Percentiles rank a stretch among this genome's conserved stretches.
These are phyloP conservation scores for Beta lomatogona DNA, from an alignment of 179 eudicot species.

Conservation along the genomic window DNA sequence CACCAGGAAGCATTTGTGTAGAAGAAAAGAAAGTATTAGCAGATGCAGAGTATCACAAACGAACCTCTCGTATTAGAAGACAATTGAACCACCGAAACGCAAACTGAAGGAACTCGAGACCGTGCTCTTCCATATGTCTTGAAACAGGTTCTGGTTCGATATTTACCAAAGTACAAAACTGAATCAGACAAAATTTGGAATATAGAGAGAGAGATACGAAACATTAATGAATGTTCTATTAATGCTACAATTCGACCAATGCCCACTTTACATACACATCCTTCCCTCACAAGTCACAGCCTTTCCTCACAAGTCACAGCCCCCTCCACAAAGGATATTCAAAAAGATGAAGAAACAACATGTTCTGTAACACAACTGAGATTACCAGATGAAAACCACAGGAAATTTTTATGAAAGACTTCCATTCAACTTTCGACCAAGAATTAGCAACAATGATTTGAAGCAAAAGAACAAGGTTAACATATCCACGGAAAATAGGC, in stretches of 20 bases:
- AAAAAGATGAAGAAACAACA: not conserved
- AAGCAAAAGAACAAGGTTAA: not conserved
- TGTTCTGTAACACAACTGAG: not conserved
- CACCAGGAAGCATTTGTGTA: not conserved
- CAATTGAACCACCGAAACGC: slow-evolving; percentile 99
- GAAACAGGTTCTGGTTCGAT: slow-evolving; percentile 73
- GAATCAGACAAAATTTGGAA: not conserved
- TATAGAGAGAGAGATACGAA: not conserved
- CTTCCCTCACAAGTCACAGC: too few species aligned
- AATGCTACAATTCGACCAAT: not conserved
- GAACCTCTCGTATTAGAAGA: slow-evolving; percentile 95
- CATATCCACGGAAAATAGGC: not conserved
- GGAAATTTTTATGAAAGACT: not conserved
- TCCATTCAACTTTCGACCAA: not conserved
- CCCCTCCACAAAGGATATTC: not conserved
- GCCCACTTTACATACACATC: not conserved
- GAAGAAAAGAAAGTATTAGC: not conserved
- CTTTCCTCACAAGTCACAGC: not conserved
- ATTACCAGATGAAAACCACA: not conserved
- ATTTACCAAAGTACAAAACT: slow-evolving; percentile 2
- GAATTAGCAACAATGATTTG: not conserved
- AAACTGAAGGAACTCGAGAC: slow-evolving; percentile 96
- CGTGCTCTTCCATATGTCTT: slow-evolving; percentile 92
- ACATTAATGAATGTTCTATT: too few species aligned
- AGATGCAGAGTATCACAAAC: slow-evolving; percentile 10